Conservation (phyloP, 179 eudicot species). For the Silene noctiflora region DNA sequence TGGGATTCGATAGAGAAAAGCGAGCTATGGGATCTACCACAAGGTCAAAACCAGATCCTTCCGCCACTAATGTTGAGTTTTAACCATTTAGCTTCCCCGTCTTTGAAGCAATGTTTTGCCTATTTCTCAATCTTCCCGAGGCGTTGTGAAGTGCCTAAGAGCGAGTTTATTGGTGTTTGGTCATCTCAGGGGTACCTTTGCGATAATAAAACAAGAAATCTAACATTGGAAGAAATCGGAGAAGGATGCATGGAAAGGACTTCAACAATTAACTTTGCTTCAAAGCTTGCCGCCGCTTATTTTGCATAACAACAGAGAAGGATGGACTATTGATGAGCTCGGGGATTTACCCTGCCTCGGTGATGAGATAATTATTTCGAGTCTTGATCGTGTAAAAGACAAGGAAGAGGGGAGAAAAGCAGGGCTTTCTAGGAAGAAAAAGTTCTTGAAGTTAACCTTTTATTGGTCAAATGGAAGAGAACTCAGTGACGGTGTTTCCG, state of each 20-base stretch:
- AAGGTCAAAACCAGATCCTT: not conserved
- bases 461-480: not conserved
- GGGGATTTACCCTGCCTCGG: too few relatives aligned
- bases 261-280: not conserved
- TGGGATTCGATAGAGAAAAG: slow-evolving; percentile 24
- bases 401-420: slow-evolving; percentile 15
- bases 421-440: not conserved
- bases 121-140: slow-evolving; percentile 19
- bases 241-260: too few relatives aligned
- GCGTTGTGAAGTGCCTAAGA: not conserved
- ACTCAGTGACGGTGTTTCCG: not conserved
- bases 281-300: too few relatives aligned
- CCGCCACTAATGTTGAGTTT: slow-evolving; percentile 26
- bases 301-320: too few relatives aligned
- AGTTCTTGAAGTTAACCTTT: not conserved
- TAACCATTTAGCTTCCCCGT: slow-evolving; percentile 19
- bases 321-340: slow-evolving; percentile 21
- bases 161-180: slow-evolving; percentile 19
- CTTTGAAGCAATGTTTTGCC: slow-evolving; percentile 27
- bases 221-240: too few relatives aligned
- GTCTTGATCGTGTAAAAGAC: slow-evolving; percentile 18
- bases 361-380: too few relatives aligned
- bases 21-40: slow-evolving; percentile 17
- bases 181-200: slow-evolving; percentile 24
- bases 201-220: too few relatives aligned